Evolutionary conservation across 2,329 filamentous ascomycete genomes (phyloP), one percentile per base, ranked within the genome.

Genomic region (Penicillium concentricum): DNA sequence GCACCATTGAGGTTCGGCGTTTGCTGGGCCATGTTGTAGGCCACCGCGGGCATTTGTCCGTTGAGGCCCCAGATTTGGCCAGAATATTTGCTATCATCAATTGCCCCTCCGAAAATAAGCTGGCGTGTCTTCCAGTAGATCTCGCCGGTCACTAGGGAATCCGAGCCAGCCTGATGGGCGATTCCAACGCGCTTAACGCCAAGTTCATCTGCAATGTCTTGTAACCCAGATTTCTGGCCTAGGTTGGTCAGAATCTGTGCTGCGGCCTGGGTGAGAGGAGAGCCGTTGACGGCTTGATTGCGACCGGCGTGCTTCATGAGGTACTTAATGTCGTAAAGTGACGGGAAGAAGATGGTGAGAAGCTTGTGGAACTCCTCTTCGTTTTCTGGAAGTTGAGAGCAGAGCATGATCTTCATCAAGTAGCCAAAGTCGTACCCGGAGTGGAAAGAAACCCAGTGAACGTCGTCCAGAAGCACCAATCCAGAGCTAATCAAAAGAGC

Each of bases 351-450:
- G 45, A 91, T 88, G 71, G 90, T 90, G 76, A 97, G 91, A 46
- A 93, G 84, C 68, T 88, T 85, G 71, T 95, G 90, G 73, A 97
- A 99, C 61, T 94, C 88, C 48, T 87, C 84, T 72, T 97, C 94
- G 65, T 96, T 91, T 65, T 92, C 90, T 0, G 94, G 94, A 8
- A 99, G 81, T 43, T 88, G 86, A 63, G 87, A 84, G 76, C 90
- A 90, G 56, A 90, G 88, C 73, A 99, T 87, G 56, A 97, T 87
- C 78, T 99, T 99, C 70, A 95, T 92, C 45, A 99, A 81, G 70
- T 97, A 97, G 47, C 92, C 94, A 76, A 99, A 97, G 78, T 99
- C 94, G 76, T 99, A 99, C 59, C 93, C 94, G 28, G 91, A 94
- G 74, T 99, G 94, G 77, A 97, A 97, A 4, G 91, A 96, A 62